These are phyloP conservation scores for Periconia sp. DNA, from an alignment of 2,329 filamentous ascomycete genomes.

Conservation along the genomic window DNA sequence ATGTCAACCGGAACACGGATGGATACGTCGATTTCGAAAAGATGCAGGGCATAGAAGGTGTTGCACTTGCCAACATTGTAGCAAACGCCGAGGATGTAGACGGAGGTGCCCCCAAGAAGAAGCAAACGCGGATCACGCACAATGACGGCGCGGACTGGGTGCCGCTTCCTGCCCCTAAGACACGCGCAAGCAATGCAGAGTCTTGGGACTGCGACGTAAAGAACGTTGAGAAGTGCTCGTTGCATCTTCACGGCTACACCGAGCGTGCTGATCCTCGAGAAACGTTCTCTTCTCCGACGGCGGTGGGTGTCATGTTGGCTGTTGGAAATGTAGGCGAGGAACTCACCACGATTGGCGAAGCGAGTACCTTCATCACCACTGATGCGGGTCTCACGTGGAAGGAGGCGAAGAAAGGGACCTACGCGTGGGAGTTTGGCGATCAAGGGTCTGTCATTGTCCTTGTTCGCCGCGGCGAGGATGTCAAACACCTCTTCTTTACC, in stretches of 20 bases:
- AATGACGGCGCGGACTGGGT: constrained; percentile 93
- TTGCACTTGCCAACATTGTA: constrained; percentile 85
- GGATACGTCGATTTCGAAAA: constrained; percentile 97
- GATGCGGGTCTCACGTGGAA: constrained; percentile 93
- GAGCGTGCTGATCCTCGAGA: constrained; percentile 82
- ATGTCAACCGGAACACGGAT: constrained; percentile 77
- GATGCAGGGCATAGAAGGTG: constrained; percentile 88
- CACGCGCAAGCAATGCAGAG: constrained; percentile 75
- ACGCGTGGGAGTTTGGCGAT: constrained; percentile 95
- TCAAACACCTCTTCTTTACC: constrained; percentile 75
- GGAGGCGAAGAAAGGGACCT: constrained; percentile 82
- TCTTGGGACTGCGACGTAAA: constrained; percentile 70
- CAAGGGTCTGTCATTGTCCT: constrained; percentile 93
- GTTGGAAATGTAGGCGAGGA: constrained; percentile 86
- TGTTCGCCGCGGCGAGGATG: constrained; percentile 72
- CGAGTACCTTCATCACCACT: constrained; percentile 87
- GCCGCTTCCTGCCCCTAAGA: constrained; percentile 72
- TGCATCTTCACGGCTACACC: constrained; percentile 96
- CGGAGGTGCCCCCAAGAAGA: constrained; percentile 72
- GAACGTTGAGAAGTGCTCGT: constrained; percentile 70
- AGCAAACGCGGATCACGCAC: constrained; percentile 92
- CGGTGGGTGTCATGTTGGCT: constrained; percentile 88
- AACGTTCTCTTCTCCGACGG: constrained; percentile 86
- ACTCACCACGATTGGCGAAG: constrained; percentile 71
- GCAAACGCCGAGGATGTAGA: constrained; percentile 71